Evolutionary conservation across 164 flowering plant species (phyloP), one percentile per base, ranked within the genome.

Genomic region (Vitis rotundifolia): DNA sequence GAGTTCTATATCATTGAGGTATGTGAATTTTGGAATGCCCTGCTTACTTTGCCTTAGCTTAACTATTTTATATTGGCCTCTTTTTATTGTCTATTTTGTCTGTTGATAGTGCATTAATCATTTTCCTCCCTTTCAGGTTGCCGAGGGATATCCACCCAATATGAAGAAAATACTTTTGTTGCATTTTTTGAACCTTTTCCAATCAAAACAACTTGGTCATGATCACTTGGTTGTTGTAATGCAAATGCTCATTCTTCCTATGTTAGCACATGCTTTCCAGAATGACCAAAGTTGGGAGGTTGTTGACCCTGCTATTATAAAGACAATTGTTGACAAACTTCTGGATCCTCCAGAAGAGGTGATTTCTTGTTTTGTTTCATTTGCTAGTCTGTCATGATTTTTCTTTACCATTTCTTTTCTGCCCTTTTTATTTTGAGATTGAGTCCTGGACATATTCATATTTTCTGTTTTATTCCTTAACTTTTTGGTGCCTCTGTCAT

Each of bases 261-360:
- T 93, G 98, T 82, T 96, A 70, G 91, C 97, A 31, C 97, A 96
- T 82, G 86, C 98, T 48, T 96, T 96, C 68, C 95, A 92, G 78
- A 93, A 88, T 88, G 86, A 73, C 65, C 94, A 93, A 79, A 91
- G 86, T 73, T 96, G 98, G 98, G 99, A 93, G 66, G 99, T 93
- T 67, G 87, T 96, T 79, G 99, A 96, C 73, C 84, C 87, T 53
- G 65, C 74, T 72, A 93, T 89, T 28, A 74, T 96, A 61, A 96
- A 93, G 75, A 93, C 90, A 54, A 91, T 96, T 74, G 99, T 96
- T 64, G 98, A 96, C 73, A 96, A 88, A 77, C 94, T 96, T 77
- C 97, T 96, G 50, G 98, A 96, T 77, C 97, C 99, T 68, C 99
- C 98, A 28, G 99, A 96, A 77, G 99, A 96, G 97, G 99, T 93